Evolutionary conservation across 176 grass and related monocot species (phyloP).

Genomic region (Aegilops longissima): DNA sequence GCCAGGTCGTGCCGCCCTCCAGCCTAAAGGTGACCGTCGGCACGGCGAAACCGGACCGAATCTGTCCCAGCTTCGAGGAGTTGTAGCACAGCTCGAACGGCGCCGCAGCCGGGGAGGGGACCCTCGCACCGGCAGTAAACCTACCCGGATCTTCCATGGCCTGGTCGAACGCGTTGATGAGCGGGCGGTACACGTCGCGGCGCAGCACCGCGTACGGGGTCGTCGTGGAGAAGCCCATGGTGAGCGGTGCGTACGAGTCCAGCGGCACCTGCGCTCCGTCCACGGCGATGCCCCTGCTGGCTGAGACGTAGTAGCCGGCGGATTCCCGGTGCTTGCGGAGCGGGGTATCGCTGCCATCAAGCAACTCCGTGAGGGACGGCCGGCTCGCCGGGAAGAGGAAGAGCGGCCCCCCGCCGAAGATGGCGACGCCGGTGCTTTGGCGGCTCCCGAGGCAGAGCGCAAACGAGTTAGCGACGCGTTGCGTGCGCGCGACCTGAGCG

Average conservation of each 20-base stretch:
- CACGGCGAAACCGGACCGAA: constrained; percentile 47
- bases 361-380: not conserved
- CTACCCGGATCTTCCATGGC: not conserved
- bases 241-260: not conserved
- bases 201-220: constrained; percentile 42
- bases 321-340: not conserved
- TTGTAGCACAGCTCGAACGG: constrained; percentile 61
- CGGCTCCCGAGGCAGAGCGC: constrained; percentile 66
- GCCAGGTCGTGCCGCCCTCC: constrained; percentile 45
- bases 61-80: constrained; percentile 17
- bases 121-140: not conserved
- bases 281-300: constrained; percentile 26
- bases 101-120: not conserved
- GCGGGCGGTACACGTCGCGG: constrained; percentile 37
- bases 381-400: not conserved
- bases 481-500: constrained; percentile 36
- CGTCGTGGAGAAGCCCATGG: constrained; percentile 25
- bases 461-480: constrained; percentile 44
- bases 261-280: not conserved
- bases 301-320: constrained; percentile 40
- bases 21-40: constrained; percentile 47
- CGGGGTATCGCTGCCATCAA: constrained; percentile 8
- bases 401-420: constrained; percentile 49
- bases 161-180: constrained; percentile 35
- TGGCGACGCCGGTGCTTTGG: constrained; percentile 32